phyloP scores from a whole-genome alignment of 2,329 filamentous ascomycete species.

The Pseudogymnoascus sp. region DNA sequence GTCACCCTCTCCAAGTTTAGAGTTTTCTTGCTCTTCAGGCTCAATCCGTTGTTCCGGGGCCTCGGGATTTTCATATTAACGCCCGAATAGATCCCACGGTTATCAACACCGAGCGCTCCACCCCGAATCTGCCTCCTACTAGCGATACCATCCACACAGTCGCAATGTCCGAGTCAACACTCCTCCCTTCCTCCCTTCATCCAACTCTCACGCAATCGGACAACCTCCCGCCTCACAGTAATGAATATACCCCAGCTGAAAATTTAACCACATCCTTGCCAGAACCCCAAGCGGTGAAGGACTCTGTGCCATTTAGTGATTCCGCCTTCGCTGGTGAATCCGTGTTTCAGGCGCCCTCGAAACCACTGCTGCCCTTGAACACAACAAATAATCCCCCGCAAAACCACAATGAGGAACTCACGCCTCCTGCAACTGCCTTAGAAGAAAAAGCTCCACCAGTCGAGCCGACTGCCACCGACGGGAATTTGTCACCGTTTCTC shows the following conservation, averaged over 20 bases:
- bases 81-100: neutral
- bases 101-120: neutral
- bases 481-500: constrained; percentile 23
- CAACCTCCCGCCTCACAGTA: neutral
- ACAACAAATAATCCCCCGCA: constrained; percentile 26
- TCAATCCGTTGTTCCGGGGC: neutral
- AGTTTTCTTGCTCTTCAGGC: neutral
- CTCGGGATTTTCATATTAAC: neutral
- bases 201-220: neutral
- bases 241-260: constrained; percentile 13
- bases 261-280: constrained; percentile 12
- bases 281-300: neutral
- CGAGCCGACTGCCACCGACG: neutral
- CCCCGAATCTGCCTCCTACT: neutral
- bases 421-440: constrained; percentile 10
- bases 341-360: constrained; percentile 37
- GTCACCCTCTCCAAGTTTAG: neutral
- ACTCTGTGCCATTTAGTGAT: constrained; percentile 12
- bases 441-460: neutral
- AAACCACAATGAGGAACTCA: constrained; percentile 4
- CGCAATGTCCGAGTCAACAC: neutral
- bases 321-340: constrained; percentile 30
- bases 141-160: neutral
- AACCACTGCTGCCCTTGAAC: constrained; percentile 36
- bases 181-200: neutral